A percentile compares a stretch with the other conserved stretches of the same genome.
phyloP scores from a whole-genome alignment of 2,329 filamentous ascomycete genomes.

The Aspergillus felis region DNA sequence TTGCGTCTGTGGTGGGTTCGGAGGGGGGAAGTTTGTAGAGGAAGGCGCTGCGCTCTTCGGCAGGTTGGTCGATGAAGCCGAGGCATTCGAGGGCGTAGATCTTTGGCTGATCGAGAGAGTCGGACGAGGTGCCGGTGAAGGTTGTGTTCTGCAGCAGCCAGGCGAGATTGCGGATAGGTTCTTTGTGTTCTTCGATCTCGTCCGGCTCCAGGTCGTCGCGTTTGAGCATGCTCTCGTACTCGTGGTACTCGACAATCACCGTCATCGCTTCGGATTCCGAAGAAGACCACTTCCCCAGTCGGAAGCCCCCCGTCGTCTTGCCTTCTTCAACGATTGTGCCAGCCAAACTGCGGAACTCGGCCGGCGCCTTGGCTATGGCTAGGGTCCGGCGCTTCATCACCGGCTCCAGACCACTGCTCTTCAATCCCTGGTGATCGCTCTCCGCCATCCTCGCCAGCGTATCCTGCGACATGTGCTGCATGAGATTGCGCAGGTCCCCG shows the following conservation, averaged over 20 bases:
- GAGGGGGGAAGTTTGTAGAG: slow-evolving; percentile 20
- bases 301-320: slow-evolving; percentile 15
- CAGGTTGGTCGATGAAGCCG: slow-evolving; percentile 23
- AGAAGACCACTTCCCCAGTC: slow-evolving; percentile 17
- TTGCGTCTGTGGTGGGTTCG: neutral
- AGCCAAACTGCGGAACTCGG: slow-evolving; percentile 16
- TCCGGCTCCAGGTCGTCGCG: slow-evolving; percentile 22
- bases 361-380: slow-evolving; percentile 14
- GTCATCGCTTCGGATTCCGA: slow-evolving; percentile 2
- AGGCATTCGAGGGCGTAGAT: slow-evolving; percentile 28
- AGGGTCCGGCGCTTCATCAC: slow-evolving; percentile 23
- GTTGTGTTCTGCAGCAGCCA: slow-evolving; percentile 26
- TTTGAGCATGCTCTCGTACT: slow-evolving; percentile 21
- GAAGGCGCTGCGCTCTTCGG: slow-evolving; percentile 21
- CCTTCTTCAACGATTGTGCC: slow-evolving; percentile 20
- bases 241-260: slow-evolving; percentile 25
- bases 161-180: slow-evolving; percentile 23
- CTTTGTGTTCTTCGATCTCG: slow-evolving; percentile 21
- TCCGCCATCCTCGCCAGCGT: slow-evolving; percentile 14
- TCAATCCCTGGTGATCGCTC: slow-evolving; percentile 11
- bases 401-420: slow-evolving; percentile 21
- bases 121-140: slow-evolving; percentile 8
- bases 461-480: slow-evolving; percentile 27
- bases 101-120: slow-evolving; percentile 17
- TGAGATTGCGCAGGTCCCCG: slow-evolving; percentile 22